These are phyloP conservation scores for Climacium dendroides DNA, from an alignment of 225 moss, liverwort and hornwort species.

Conservation along the genomic window DNA sequence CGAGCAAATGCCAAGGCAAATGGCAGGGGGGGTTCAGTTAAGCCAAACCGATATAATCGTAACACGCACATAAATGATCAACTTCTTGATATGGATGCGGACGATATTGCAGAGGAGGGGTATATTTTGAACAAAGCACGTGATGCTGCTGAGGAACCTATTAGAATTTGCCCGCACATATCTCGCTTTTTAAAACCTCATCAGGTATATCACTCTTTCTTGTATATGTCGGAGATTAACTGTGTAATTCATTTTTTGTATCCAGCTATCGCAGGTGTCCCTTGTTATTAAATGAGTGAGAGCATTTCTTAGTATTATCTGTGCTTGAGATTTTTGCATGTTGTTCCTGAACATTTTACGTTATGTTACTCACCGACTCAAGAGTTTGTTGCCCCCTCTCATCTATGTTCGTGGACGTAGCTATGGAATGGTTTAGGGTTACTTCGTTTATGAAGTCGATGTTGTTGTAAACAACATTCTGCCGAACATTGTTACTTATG, in stretches of 20 bases:
- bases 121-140: conserved; percentile 60
- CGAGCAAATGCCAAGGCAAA: conserved; percentile 28
- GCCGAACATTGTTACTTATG: conserved; percentile 8
- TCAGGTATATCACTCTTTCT: conserved; percentile 49
- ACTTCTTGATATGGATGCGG: conserved; percentile 37
- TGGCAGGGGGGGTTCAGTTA: not conserved
- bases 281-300: not conserved
- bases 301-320: not conserved
- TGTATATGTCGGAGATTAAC: not conserved
- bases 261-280: not conserved
- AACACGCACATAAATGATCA: conserved; percentile 5
- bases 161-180: conserved; percentile 44
- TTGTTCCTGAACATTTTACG: not conserved
- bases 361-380: not conserved
- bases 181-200: conserved; percentile 56
- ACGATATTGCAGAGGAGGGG: conserved; percentile 30
- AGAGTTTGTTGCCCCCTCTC: not conserved
- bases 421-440: not conserved
- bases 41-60: conserved; percentile 20
- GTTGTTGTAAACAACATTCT: not conserved
- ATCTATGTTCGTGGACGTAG: not conserved
- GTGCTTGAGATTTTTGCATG: not conserved
- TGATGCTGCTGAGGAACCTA: conserved; percentile 51
- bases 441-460: not conserved
- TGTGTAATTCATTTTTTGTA: not conserved